Percentiles rank a stretch among this genome's conserved stretches.
These are phyloP conservation scores for Arctium lappa DNA, from an alignment of 129 eudicot genomes.

Conservation along the genomic window DNA sequence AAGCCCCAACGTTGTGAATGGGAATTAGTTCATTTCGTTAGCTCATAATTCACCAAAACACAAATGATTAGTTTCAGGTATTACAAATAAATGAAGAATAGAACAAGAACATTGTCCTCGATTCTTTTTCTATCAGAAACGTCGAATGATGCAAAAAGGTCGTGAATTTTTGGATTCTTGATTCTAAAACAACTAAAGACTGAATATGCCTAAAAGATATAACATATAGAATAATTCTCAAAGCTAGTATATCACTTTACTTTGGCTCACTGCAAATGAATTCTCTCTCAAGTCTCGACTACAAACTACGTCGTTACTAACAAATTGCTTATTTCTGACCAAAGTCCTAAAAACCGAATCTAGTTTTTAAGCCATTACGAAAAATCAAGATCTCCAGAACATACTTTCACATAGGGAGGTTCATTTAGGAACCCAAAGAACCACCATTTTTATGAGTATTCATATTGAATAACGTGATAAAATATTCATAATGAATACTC, in stretches of 20 bases:
- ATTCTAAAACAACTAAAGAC: constrained; percentile 4
- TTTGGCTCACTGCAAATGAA: not conserved
- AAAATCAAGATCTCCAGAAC: not conserved
- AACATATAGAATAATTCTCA: not conserved
- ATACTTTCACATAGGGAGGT: too few species aligned
- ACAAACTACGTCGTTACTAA: too few species aligned
- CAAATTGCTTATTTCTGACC: too few species aligned
- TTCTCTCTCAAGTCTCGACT: too few species aligned
- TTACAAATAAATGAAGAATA: not conserved
- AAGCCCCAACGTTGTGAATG: not conserved
- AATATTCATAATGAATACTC: too few species aligned
- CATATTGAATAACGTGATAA: too few species aligned
- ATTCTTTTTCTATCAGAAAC: not conserved
- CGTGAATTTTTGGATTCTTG: constrained; percentile 8
- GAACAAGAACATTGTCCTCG: not conserved
- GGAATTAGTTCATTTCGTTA: not conserved
- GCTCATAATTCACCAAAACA: not conserved
- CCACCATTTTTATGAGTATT: too few species aligned
- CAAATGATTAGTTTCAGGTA: not conserved
- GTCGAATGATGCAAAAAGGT: not conserved
- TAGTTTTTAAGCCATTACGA: not conserved
- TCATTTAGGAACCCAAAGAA: too few species aligned
- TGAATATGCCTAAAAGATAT: not conserved
- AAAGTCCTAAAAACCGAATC: not conserved
- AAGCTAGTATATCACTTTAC: not conserved